A percentile compares a stretch with the other conserved stretches of the same genome.
Conservation (phyloP, 2,329 filamentous ascomycete genomes). For the Alternaria consortialis region DNA sequence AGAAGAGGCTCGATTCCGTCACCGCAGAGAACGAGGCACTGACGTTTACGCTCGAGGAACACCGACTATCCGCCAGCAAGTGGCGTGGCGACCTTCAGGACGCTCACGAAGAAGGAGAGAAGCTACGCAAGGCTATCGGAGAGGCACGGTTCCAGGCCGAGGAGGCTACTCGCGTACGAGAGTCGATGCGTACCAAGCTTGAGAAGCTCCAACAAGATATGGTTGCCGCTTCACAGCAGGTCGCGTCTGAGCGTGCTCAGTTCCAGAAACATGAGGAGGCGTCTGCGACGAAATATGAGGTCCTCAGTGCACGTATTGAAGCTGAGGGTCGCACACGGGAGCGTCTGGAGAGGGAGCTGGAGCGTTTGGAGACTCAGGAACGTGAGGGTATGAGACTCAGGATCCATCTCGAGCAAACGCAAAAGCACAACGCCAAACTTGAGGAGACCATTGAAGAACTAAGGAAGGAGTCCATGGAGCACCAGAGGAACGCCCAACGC, state of each 20-base stretch:
- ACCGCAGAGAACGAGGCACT: conserved; percentile 68
- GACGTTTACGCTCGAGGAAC: conserved; percentile 70
- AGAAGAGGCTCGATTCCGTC: conserved; percentile 62
- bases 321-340: conserved; percentile 55
- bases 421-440: conserved; percentile 71
- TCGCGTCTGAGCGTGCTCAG: conserved; percentile 81
- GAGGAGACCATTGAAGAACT: conserved; percentile 63
- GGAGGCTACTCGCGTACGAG: conserved; percentile 84
- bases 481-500: conserved; percentile 73
- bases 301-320: conserved; percentile 63
- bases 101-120: conserved; percentile 64
- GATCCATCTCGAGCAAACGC: conserved; percentile 71
- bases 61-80: conserved; percentile 67
- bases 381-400: conserved; percentile 80
- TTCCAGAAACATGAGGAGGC: conserved; percentile 75
- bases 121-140: conserved; percentile 76
- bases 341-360: conserved; percentile 57
- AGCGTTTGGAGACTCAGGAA: conserved; percentile 64
- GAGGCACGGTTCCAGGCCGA: conserved; percentile 80
- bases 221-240: conserved; percentile 77
- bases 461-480: conserved; percentile 73
- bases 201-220: conserved; percentile 88
- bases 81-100: conserved; percentile 68
- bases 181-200: conserved; percentile 85
- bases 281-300: conserved; percentile 63